Evolutionary conservation across 1,284 basidiomycete genomes (phyloP).

Genomic region (Ceratobasidium sp.): DNA sequence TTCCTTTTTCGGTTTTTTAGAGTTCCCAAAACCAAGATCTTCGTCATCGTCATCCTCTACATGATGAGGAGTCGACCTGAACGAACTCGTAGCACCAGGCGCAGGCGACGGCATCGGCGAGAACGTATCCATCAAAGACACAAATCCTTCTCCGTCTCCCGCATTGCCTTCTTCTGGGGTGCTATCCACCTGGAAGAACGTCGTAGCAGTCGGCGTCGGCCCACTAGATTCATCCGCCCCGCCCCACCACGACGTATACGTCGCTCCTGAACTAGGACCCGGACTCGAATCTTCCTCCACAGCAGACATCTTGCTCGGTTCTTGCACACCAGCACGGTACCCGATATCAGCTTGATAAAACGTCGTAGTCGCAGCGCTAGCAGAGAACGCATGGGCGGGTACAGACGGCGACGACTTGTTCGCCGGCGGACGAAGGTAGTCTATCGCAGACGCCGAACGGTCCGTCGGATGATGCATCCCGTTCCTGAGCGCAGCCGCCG

Average conservation of each 20-base stretch:
- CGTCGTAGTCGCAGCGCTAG: conserved; percentile 65
- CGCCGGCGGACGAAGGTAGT: conserved; percentile 66
- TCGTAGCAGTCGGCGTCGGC: conserved; percentile 77
- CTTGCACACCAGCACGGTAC: conserved; percentile 34
- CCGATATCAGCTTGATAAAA: conserved; percentile 62
- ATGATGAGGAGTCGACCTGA: conserved; percentile 40
- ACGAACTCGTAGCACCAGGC: conserved; percentile 52
- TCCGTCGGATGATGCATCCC: conserved; percentile 64
- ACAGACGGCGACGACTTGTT: conserved; percentile 65
- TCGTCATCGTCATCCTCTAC: conserved; percentile 77
- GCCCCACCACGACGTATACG: conserved; percentile 71
- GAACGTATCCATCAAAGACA: conserved; percentile 86
- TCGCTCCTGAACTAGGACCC: background rate
- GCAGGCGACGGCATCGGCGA: conserved; percentile 64
- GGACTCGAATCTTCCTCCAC: conserved; percentile 19
- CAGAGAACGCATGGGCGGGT: conserved; percentile 66
- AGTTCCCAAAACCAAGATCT: conserved; percentile 93
- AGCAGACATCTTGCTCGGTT: conserved; percentile 15
- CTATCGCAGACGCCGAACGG: conserved; percentile 82
- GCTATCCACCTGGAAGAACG: conserved; percentile 69
- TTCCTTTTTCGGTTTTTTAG: conserved; percentile 62
- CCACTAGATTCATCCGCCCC: conserved; percentile 64
- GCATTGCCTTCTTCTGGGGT: conserved; percentile 57
- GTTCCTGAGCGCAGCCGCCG: conserved; percentile 69
- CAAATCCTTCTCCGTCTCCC: conserved; percentile 73